Percentiles rank a stretch among this genome's conserved stretches.
phyloP scores from a whole-genome alignment of 768 basidiomycete genomes.

The Chalciporus chontae region DNA sequence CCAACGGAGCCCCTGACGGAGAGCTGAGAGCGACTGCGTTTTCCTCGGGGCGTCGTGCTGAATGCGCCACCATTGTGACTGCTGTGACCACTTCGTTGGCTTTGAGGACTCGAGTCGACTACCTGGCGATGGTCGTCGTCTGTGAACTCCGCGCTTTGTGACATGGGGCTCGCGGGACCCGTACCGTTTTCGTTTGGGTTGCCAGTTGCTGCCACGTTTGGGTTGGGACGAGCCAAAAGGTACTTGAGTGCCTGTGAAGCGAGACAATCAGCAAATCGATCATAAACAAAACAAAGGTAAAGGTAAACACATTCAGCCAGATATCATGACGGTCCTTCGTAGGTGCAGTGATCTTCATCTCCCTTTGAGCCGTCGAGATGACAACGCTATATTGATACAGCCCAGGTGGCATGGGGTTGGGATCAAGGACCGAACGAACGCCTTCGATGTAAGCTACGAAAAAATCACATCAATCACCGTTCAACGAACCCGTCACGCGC shows the following conservation, averaged over 20 bases:
- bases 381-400: slow-evolving; percentile 90
- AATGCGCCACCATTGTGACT: slow-evolving; percentile 57
- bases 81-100: slow-evolving; percentile 68
- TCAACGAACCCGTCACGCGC: slow-evolving; percentile 5
- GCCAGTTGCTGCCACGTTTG: slow-evolving; percentile 21
- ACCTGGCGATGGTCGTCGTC: slow-evolving; percentile 51
- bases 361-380: slow-evolving; percentile 87
- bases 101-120: slow-evolving; percentile 61
- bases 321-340: slow-evolving; percentile 96
- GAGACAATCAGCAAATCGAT: slow-evolving; percentile 8
- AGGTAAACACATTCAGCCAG: slow-evolving; percentile 74
- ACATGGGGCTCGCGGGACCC: slow-evolving; percentile 48
- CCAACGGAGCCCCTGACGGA: slow-evolving; percentile 69
- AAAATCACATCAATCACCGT: slow-evolving; percentile 1
- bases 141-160: slow-evolving; percentile 39
- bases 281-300: slow-evolving; percentile 3
- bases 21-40: slow-evolving; percentile 75
- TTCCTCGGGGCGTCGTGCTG: slow-evolving; percentile 74
- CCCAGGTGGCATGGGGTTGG: slow-evolving; percentile 94
- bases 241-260: slow-evolving; percentile 79
- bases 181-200: slow-evolving; percentile 30
- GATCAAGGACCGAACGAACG: slow-evolving; percentile 88
- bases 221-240: slow-evolving; percentile 71
- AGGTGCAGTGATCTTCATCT: slow-evolving; percentile 98
- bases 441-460: slow-evolving; percentile 85